Base-by-base conservation (phyloP, 139 green algal species). In the Volvox reticuliferus region DNA sequence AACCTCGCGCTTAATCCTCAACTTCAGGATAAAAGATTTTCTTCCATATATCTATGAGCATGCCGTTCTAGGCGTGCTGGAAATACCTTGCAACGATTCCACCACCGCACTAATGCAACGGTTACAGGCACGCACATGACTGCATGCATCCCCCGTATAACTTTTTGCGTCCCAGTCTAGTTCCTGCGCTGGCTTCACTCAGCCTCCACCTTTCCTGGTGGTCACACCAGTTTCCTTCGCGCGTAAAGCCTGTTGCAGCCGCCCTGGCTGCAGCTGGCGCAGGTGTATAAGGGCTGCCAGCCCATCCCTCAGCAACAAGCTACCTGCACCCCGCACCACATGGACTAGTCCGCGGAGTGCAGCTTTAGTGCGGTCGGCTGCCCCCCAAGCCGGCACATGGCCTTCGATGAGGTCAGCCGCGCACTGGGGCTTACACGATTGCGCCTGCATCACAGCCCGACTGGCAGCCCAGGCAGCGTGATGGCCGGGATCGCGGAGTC, bases 341-440 rank as follows among this genome's bases (percentile, higher is more conserved):
- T 76, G 21, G 0, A 62, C 28, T 5, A 83, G 30, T 24, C 30
- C 86, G 12, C 73, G 86, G 50, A 68, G 12, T 32, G 86, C 87
- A 28, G 33, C 87, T 0, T 9, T 9, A 13, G 80, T 61, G 30
- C 76, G 62, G 33, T 86, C 87, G 19, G 33, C 55, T 20, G 26
- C 2, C 16, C 62, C 35, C 87, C 87, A 91, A 5, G 24, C 17
- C 14, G 87, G 76, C 33, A 91, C 76, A n/a, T 91, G 87, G 18
- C 87, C 76, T 28, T 75, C 61, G 6, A 91, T 91, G 24, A 71
- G 33, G 61, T 87, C 87, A 16, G 65, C 91, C n/a, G 94, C 92
- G 68, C 96, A 97, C 21, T 91, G 88, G 3, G 96, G 96, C 93
- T 97, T 97, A 91, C 96, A 97, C 16, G 90, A 67, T 90, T 96